These are phyloP conservation scores for Solanum hybrid DNA, from an alignment of 305 asterid species.

Conservation along the genomic window DNA sequence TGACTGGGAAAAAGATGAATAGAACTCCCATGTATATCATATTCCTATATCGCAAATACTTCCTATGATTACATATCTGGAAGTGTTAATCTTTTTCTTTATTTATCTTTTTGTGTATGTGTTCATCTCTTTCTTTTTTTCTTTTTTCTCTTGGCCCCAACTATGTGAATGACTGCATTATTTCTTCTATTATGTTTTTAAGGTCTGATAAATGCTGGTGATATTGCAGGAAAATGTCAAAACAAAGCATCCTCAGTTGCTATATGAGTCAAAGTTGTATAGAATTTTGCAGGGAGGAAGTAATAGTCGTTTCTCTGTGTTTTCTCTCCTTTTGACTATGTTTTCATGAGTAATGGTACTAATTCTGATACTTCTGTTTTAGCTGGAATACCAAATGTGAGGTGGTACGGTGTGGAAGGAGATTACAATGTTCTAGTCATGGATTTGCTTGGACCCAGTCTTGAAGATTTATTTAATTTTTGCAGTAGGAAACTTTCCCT, in stretches of 20 bases:
- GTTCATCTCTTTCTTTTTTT: neutral
- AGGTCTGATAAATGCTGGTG: neutral
- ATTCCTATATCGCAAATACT: neutral
- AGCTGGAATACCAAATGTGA: slow-evolving; percentile 39
- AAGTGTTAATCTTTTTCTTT: neutral
- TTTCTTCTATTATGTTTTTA: neutral
- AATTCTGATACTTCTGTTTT: neutral
- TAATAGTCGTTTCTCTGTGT: slow-evolving; percentile 18
- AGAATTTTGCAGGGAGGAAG: slow-evolving; percentile 72
- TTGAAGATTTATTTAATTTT: slow-evolving; percentile 38
- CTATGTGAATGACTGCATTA: neutral
- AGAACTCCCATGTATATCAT: neutral
- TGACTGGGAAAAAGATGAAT: neutral
- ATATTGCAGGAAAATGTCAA: slow-evolving; percentile 58
- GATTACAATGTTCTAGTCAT: slow-evolving; percentile 42
- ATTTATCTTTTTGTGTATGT: neutral
- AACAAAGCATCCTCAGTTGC: slow-evolving; percentile 70
- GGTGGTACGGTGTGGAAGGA: slow-evolving; percentile 40
- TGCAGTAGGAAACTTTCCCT: slow-evolving; percentile 42
- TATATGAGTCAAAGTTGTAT: slow-evolving; percentile 65
- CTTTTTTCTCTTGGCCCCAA: neutral
- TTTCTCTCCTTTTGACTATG: neutral
- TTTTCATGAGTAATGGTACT: slow-evolving; percentile 5
- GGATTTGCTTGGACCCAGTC: slow-evolving; percentile 48
- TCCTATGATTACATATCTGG: neutral